Evolutionary conservation across 257 asterid genomes (phyloP).

Genomic region (Avicennia marina): DNA sequence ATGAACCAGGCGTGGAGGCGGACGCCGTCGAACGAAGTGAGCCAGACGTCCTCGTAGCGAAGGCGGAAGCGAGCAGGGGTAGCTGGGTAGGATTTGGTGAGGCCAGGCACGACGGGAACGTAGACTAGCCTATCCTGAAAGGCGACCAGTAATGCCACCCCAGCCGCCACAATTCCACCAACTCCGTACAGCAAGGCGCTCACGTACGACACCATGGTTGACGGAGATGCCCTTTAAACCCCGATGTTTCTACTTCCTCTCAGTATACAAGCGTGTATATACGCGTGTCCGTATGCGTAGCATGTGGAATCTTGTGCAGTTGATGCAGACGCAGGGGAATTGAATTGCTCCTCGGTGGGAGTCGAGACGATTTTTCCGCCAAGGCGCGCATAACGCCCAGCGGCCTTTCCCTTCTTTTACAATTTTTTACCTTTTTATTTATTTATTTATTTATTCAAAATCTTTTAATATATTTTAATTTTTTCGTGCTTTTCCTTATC

Average conservation of each 20-base stretch:
- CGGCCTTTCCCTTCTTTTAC: too few relatives aligned
- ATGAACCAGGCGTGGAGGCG: conserved; percentile 98
- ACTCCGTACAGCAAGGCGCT: conserved; percentile 65
- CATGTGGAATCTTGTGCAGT: conserved; percentile 9
- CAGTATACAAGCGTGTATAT: neutral
- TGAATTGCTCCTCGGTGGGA: too few relatives aligned
- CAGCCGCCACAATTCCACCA: conserved; percentile 90
- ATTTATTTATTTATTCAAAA: too few relatives aligned
- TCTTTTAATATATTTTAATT: too few relatives aligned
- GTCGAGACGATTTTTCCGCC: too few relatives aligned
- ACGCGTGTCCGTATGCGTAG: neutral
- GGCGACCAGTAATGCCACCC: conserved; percentile 90
- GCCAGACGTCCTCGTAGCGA: conserved; percentile 91
- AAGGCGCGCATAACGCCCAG: too few relatives aligned
- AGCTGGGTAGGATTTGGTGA: conserved; percentile 76
- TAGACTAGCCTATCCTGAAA: conserved; percentile 93
- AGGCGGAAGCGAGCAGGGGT: conserved; percentile 92
- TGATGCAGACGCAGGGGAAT: conserved; percentile 15
- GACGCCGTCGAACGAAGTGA: conserved; percentile 91
- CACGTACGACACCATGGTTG: conserved; percentile 75
- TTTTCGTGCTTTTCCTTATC: too few relatives aligned
- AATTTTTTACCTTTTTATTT: too few relatives aligned
- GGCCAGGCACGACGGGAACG: conserved; percentile 96
- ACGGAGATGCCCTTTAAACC: conserved; percentile 5
- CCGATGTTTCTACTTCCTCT: conserved; percentile 16